phyloP scores from a whole-genome alignment of 2,329 filamentous ascomycete genomes.

The Diaporthe sp. region DNA sequence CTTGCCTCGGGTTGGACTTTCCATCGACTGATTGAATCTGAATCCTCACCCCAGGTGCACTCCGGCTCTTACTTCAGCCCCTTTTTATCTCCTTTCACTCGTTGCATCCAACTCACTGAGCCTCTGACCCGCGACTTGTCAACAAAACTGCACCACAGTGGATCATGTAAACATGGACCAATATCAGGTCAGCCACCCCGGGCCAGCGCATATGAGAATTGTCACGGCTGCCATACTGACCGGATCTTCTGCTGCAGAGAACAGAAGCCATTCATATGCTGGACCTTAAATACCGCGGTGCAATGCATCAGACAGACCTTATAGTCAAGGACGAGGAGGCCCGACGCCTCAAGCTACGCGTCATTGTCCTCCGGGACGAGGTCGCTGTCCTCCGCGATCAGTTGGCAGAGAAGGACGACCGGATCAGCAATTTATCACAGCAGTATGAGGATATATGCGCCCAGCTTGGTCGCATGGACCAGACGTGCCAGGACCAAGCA shows the following conservation, averaged over 20 bases:
- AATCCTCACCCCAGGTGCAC: neutral
- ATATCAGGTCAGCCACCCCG: conserved; percentile 51
- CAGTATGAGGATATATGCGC: conserved; percentile 56
- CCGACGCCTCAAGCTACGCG: conserved; percentile 77
- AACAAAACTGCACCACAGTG: conserved; percentile 41
- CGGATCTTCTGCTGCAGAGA: conserved; percentile 52
- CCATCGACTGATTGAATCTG: neutral
- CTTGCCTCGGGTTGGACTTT: neutral
- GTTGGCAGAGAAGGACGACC: conserved; percentile 71
- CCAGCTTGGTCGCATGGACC: conserved; percentile 60
- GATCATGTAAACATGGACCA: conserved; percentile 53
- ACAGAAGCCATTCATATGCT: conserved; percentile 66
- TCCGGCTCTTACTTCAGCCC: neutral
- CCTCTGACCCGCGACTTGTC: conserved; percentile 48
- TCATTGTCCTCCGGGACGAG: conserved; percentile 81
- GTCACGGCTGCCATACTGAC: conserved; percentile 14
- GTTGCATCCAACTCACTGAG: conserved; percentile 2
- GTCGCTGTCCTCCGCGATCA: conserved; percentile 77
- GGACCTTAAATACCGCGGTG: conserved; percentile 79
- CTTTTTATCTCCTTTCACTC: neutral
- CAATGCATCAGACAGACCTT: conserved; percentile 74
- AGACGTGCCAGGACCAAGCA: conserved; percentile 61
- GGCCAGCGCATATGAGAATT: conserved; percentile 19
- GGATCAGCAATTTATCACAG: conserved; percentile 63
- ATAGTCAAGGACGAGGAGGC: conserved; percentile 82